Base-by-base conservation (phyloP, 163 green algal genomes). In the Coccomyxa subellipsoidea region DNA sequence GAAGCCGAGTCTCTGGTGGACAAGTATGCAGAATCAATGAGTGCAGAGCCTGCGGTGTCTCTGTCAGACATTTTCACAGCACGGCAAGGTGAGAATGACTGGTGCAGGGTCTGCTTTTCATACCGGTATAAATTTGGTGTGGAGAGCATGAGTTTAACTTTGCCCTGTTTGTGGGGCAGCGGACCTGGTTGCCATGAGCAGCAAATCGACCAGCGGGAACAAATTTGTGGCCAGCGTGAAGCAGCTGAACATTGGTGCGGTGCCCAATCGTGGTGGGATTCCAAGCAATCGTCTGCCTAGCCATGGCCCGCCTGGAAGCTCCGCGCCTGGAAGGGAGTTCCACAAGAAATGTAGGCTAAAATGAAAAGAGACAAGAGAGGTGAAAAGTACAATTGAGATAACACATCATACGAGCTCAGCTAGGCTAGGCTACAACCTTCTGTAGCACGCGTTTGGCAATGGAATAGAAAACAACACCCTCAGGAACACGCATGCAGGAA, bases 221-320 rank as follows among this genome's bases (percentile, higher is more conserved):
- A 75, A 69, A 1, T 79, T 85, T 37, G 54, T 76, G 53, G 80
- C 90, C 6, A 85, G 75, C 25, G 89, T 95, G 38, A 95, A 95
- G 78, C 69, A 69, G 29, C 84, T 94, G 71, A 69, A 90, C 37
- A 95, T 94, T 47, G 89, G 89, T 4, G 80, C 75, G 34, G 91
- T 95, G 73, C 90, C 90, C 27, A 90, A 94, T 69, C 82, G 90
- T 4, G 90, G 90, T 0, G 90, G 90, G 3, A 18, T 59, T 7
- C 47, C 47, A 12, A 59, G 47, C 47, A 59, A 18, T 59, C 47
- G 47, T 27, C 21, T 59, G 47, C 15, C 23, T 12, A 12, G 23
- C 15, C 47, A 59, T 12, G 15, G 23, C 15, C 47, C 21, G 47
- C 15, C 47, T 1, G 47, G 47, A 18, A 18, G 47, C 23, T 18